Evolutionary conservation across 2,329 filamentous ascomycete species (phyloP), one percentile per base, ranked within the genome.

Genomic region (Cladosporium sp.): DNA sequence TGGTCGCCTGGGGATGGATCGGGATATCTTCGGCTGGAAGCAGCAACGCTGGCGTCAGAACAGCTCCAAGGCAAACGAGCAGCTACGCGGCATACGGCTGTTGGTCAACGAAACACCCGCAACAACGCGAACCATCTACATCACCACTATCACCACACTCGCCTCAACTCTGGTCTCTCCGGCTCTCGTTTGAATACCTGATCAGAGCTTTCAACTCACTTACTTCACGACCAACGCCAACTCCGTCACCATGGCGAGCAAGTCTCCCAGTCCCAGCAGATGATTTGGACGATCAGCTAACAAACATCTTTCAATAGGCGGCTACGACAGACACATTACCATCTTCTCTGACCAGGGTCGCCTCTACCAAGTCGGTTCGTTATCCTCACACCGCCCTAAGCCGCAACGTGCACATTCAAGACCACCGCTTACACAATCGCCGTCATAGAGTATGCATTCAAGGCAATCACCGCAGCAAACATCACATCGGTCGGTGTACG

Each of bases 281-380:
- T 18, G 40, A 15, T 18, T 17, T 29, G 20, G 6, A 37, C 32
- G 41, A 24, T 12, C 18, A 24, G 37, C 45, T 49, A 49, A 38
- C 40, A 15, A 30, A 22, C 32, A 13, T 29, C 47, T 36, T 9
- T 50, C 27, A 43, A 64, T 65, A 89, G 86, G 85, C 73, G 91
- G 89, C 68, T 97, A 95, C 76, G 93, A 99, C 76, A 84, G 93
- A 79, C 93, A 99, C 76, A 99, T 99, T 68, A 99, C 93, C 70
- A 97, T 99, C 80, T 99, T 99, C 79, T 96, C 93, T 56, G 93
- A 99, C 73, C 91, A 96, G 76, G 93, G 93, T 68, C 85, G 93
- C 71, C 80, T 99, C 71, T 99, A 97, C 73, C 93, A 99, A 96
- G 93, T 99, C 73, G 93, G 93, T 97, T 82, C 68, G 90, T 82